phyloP scores from a whole-genome alignment of 2,329 filamentous ascomycete species.

The Microsporum audouinii region DNA sequence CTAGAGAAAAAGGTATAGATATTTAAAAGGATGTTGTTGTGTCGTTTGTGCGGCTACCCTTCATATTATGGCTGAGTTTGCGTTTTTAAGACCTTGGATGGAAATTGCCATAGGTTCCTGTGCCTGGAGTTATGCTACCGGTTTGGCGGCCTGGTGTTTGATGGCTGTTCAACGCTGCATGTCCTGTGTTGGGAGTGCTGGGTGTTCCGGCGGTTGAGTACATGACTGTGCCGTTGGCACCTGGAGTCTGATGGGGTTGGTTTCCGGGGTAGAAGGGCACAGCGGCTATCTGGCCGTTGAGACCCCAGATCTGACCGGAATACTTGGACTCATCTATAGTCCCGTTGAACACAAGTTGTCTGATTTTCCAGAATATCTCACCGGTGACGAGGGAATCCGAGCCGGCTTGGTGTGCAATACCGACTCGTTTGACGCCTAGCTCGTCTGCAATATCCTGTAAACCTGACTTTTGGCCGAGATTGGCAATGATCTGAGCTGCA shows the following conservation, averaged over 20 bases:
- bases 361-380: conserved; percentile 87
- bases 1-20: background rate
- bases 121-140: conserved; percentile 60
- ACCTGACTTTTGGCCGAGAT: conserved; percentile 80
- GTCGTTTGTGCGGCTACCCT: background rate
- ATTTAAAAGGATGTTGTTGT: background rate
- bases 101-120: conserved; percentile 48
- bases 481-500: conserved; percentile 63
- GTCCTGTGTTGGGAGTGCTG: conserved; percentile 55
- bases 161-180: conserved; percentile 37
- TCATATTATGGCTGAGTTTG: background rate
- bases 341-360: conserved; percentile 75
- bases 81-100: background rate
- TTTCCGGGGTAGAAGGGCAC: conserved; percentile 28
- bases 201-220: conserved; percentile 43
- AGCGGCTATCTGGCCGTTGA: conserved; percentile 60
- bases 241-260: conserved; percentile 40
- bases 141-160: conserved; percentile 39
- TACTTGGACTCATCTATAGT: conserved; percentile 67
- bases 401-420: conserved; percentile 80
- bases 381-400: conserved; percentile 90
- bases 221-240: conserved; percentile 44
- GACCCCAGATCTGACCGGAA: conserved; percentile 81
- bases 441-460: conserved; percentile 90
- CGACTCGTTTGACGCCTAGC: conserved; percentile 78